phyloP scores from a whole-genome alignment of 257 asterid species.

The Striga asiatica region DNA sequence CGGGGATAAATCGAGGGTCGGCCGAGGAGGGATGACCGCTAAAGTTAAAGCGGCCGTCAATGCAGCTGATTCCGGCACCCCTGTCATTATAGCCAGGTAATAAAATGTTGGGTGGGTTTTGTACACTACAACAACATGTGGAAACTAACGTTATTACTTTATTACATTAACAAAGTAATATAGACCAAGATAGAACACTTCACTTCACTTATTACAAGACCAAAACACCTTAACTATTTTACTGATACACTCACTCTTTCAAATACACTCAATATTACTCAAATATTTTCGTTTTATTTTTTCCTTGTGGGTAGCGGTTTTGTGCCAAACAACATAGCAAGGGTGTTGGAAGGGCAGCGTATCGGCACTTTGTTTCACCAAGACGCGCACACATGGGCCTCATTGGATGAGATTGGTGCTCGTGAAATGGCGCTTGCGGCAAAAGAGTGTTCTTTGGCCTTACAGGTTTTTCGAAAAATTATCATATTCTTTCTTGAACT shows the following conservation, averaged over 20 bases:
- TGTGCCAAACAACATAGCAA: constrained; percentile 42
- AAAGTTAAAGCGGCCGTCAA: constrained; percentile 75
- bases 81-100: constrained; percentile 79
- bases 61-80: constrained; percentile 62
- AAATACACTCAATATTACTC: too few relatives aligned
- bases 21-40: constrained; percentile 92
- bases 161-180: too few relatives aligned
- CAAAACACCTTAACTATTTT: too few relatives aligned
- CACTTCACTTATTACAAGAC: too few relatives aligned
- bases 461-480: constrained; percentile 43
- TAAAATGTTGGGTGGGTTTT: too few relatives aligned
- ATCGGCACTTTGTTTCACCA: constrained; percentile 70
- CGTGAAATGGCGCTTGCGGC: constrained; percentile 76
- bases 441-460: constrained; percentile 54
- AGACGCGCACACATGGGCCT: constrained; percentile 56
- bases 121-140: too few relatives aligned
- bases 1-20: constrained; percentile 86
- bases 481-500: neutral
- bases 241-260: too few relatives aligned
- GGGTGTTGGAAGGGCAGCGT: constrained; percentile 50
- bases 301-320: constrained; percentile 44
- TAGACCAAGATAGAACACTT: too few relatives aligned
- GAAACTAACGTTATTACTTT: neutral
- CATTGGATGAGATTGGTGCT: constrained; percentile 32
- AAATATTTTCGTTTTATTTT: constrained; percentile 16